phyloP scores from a whole-genome alignment of 2,329 filamentous ascomycete species.

The Exophiala alcalophila region DNA sequence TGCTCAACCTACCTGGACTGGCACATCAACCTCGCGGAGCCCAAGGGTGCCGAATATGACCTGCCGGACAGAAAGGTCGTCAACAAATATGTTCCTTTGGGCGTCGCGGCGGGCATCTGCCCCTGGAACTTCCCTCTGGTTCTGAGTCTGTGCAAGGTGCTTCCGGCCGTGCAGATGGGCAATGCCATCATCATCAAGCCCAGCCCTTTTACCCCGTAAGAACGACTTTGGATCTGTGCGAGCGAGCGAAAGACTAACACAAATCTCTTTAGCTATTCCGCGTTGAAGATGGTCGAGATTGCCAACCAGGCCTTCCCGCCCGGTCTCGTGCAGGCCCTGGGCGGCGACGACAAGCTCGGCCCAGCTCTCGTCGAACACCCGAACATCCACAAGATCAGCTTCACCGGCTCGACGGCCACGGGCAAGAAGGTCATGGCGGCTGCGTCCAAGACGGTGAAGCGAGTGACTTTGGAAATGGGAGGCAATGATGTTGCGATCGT shows the following conservation, averaged over 20 bases:
- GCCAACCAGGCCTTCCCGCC: slow-evolving; percentile 58
- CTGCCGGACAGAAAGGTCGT: slow-evolving; percentile 44
- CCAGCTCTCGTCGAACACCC: slow-evolving; percentile 57
- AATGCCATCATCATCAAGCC: slow-evolving; percentile 58
- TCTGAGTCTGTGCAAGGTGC: slow-evolving; percentile 47
- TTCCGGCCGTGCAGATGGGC: slow-evolving; percentile 56
- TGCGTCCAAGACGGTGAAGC: slow-evolving; percentile 56
- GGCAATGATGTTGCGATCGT: slow-evolving; percentile 61
- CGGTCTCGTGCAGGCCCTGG: slow-evolving; percentile 60
- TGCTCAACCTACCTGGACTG: slow-evolving; percentile 11
- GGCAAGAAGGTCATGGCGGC: slow-evolving; percentile 59
- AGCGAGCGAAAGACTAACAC: no score
- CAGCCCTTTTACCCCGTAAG: slow-evolving; percentile 37
- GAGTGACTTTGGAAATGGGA: slow-evolving; percentile 60
- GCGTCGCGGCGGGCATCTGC: slow-evolving; percentile 44
- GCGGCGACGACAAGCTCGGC: slow-evolving; percentile 60
- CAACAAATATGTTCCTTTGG: slow-evolving; percentile 48
- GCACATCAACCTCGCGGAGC: slow-evolving; percentile 29
- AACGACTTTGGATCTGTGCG: no score
- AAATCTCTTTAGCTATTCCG: slow-evolving; percentile 19
- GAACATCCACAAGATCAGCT: slow-evolving; percentile 59
- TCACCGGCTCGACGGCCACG: slow-evolving; percentile 59
- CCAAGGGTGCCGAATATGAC: slow-evolving; percentile 46
- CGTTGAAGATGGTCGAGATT: slow-evolving; percentile 59
- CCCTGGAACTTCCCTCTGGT: slow-evolving; percentile 53